Evolutionary conservation across 495 filamentous ascomycete species (phyloP), one percentile per base, ranked within the genome.

Genomic region (Trichoderma gamsii): DNA sequence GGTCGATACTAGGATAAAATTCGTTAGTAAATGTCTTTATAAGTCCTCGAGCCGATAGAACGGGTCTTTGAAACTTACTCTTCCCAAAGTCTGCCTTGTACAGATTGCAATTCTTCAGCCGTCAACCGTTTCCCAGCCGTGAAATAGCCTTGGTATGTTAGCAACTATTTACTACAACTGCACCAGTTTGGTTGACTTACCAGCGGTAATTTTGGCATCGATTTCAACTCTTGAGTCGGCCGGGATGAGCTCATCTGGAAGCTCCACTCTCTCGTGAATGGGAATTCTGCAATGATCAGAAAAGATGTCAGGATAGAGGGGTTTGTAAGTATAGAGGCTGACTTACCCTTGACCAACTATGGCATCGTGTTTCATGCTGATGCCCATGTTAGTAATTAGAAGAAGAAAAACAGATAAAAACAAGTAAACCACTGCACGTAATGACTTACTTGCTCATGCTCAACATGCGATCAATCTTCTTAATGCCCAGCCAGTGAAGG

Each of bases 401-500:
- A n/a, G n/a, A n/a, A 41, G 41, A 16, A 46, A 41, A 70, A 70
- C 59, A 69, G 61, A 66, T 21, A 43, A 25, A 38, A 16, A 64
- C 35, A 56, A 43, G 12, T 29, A 43, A 67, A 29, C 29, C 29
- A 1, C 29, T 29, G 29, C 29, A 1, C 29, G 21, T 52, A 46
- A 46, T 52, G 44, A 85, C 88, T 82, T 74, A 91, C 89, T 97
- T 96, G 75, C 91, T 95, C 95, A 99, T 98, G 78, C 91, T 96
- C 64, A 99, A 84, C 95, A 99, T 98, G 52, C 92, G 86, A 78
- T 98, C 95, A 76, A 99, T 98, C 84, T 98, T 98, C 79, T 89
- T 96, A 74, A 99, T 97, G 69, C 95, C 95, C 21, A 99, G 86
- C 95, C 95, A 99, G 79, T 99, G 95, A 59, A 99, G 86, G 71